Percentiles rank a stretch among this genome's conserved stretches.
Conservation (phyloP, 2,329 filamentous ascomycete genomes). For the Monosporascus sp. region DNA sequence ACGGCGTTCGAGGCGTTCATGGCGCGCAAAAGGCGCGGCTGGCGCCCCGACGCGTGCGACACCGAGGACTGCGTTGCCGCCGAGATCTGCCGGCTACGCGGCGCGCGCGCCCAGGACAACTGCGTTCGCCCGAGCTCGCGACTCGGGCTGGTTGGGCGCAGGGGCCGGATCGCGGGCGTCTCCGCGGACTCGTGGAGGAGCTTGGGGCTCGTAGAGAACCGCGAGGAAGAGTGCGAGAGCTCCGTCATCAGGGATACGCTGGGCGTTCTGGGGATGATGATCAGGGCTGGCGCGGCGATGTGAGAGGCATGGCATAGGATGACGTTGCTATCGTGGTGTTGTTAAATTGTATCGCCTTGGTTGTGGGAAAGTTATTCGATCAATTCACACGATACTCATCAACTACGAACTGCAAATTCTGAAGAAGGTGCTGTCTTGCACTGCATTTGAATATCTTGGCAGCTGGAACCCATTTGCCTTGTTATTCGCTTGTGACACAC, state of each 20-base stretch:
- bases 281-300: not conserved
- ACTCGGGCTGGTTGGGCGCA: constrained; percentile 20
- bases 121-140: constrained; percentile 36
- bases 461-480: too few species aligned
- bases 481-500: too few species aligned
- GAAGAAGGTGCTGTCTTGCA: too few species aligned
- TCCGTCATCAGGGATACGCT: constrained; percentile 2
- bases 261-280: not conserved
- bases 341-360: not conserved
- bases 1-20: constrained; percentile 42
- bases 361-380: not conserved
- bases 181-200: constrained; percentile 21
- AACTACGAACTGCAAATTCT: too few species aligned
- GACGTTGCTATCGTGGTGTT: not conserved
- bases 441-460: too few species aligned
- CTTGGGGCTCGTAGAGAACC: constrained; percentile 7
- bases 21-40: constrained; percentile 43
- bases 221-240: constrained; percentile 5
- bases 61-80: constrained; percentile 34
- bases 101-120: constrained; percentile 47
- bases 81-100: constrained; percentile 50
- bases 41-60: constrained; percentile 34
- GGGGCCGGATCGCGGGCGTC: not conserved
- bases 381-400: too few species aligned
- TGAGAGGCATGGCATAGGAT: not conserved